Evolutionary conservation across 768 basidiomycete genomes (phyloP).

Genomic region (Hirschioporus abietinus): DNA sequence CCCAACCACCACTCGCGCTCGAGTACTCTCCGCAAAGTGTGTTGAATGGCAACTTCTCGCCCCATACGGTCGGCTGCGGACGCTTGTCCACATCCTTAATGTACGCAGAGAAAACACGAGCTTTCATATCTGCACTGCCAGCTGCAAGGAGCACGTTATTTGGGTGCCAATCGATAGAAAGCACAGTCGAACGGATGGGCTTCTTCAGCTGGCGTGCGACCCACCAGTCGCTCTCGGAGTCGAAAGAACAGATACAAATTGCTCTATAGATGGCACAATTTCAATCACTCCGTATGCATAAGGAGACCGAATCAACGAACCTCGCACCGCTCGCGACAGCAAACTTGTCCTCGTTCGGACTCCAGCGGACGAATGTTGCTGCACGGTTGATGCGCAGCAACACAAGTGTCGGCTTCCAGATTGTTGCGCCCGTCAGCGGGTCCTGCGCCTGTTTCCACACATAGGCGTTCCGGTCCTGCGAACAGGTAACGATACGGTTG

Average conservation of each 20-base stretch:
- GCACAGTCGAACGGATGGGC: conserved; percentile 91
- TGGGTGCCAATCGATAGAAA: conserved; percentile 96
- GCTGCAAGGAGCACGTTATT: conserved; percentile 97
- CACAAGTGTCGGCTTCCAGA: conserved; percentile 98
- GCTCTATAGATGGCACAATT: conserved; percentile 44
- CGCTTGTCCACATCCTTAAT: conserved; percentile 98
- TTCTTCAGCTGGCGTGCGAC: conserved; percentile 96
- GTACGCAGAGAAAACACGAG: conserved; percentile 94
- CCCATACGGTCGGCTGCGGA: conserved; percentile 89
- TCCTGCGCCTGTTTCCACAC: conserved; percentile 90
- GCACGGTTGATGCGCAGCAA: conserved; percentile 92
- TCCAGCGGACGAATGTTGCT: conserved; percentile 94
- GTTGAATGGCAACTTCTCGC: conserved; percentile 97
- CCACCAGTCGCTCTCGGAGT: conserved; percentile 99
- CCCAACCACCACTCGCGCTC: conserved; percentile 93
- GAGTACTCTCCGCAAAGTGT: conserved; percentile 93
- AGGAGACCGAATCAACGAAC: conserved; percentile 33
- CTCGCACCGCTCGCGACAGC: conserved; percentile 96
- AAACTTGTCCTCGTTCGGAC: conserved; percentile 97
- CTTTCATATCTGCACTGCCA: conserved; percentile 97
- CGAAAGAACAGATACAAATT: conserved; percentile 95
- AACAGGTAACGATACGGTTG: conserved; percentile 96
- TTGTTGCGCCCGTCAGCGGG: conserved; percentile 56
- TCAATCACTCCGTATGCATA: background rate
- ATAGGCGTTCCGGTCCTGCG: conserved; percentile 98